Evolutionary conservation across 345 rosid genomes (phyloP).

Genomic region (Linum tenue): DNA sequence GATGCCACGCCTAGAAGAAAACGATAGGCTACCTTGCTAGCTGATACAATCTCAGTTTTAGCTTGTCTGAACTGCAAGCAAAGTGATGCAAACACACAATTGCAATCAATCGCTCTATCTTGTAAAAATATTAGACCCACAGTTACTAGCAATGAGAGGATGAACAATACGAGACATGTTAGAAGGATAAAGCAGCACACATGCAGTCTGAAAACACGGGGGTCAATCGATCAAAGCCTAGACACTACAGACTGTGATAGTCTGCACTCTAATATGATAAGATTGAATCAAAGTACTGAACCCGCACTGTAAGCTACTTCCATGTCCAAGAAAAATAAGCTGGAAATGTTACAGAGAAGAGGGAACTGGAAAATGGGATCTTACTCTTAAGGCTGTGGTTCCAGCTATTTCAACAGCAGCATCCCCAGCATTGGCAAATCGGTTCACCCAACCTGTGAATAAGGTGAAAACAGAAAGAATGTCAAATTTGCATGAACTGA

Average conservation of each 20-base stretch:
- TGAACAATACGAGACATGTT: too few relatives aligned
- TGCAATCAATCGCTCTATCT: not conserved
- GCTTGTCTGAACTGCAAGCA: constrained; percentile 79
- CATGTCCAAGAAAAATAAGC: too few relatives aligned
- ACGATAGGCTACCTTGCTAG: constrained; percentile 95
- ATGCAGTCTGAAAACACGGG: too few relatives aligned
- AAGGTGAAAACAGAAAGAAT: not conserved
- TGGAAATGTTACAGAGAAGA: not conserved
- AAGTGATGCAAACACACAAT: not conserved
- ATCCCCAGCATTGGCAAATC: constrained; percentile 93
- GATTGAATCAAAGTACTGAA: too few relatives aligned
- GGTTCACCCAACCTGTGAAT: constrained; percentile 88
- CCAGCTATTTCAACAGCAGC: constrained; percentile 84
- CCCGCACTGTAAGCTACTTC: too few relatives aligned
- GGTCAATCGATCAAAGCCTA: too few relatives aligned
- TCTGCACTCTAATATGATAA: too few relatives aligned
- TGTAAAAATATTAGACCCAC: too few relatives aligned
- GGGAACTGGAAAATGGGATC: constrained; percentile 1
- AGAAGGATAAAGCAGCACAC: too few relatives aligned
- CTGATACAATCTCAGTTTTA: constrained; percentile 82
- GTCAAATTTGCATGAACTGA: not conserved
- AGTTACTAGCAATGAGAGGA: too few relatives aligned
- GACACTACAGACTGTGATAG: too few relatives aligned
- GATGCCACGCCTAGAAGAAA: constrained; percentile 59
- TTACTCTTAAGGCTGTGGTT: constrained; percentile 71